Conservation (phyloP, 1,284 basidiomycete species). For the Naganishia sp. region DNA sequence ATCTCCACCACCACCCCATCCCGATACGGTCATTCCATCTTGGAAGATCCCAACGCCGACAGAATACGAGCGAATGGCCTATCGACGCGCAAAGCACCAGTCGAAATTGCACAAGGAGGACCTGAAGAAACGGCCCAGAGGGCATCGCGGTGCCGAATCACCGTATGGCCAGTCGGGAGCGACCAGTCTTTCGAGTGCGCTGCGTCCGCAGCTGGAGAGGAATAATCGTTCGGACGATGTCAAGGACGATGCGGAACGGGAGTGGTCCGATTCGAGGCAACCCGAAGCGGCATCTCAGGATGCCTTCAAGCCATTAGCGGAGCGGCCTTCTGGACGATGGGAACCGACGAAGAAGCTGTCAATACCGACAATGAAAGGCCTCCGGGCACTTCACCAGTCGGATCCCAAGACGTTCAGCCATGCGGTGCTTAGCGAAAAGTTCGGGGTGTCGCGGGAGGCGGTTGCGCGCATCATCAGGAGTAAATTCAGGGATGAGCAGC, state of each 20-base stretch:
- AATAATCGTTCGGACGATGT: background rate
- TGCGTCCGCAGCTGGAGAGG: background rate
- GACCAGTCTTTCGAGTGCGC: background rate
- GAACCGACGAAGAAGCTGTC: slow-evolving; percentile 80
- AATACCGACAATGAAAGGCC: slow-evolving; percentile 83
- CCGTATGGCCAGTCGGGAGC: background rate
- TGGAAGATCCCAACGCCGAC: slow-evolving; percentile 19
- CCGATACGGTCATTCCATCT: slow-evolving; percentile 16
- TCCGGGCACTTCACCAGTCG: slow-evolving; percentile 69
- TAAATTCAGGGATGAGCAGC: slow-evolving; percentile 56
- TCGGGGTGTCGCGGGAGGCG: slow-evolving; percentile 82
- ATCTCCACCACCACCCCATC: background rate
- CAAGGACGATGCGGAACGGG: background rate
- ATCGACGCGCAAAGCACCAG: background rate
- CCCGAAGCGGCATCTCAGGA: background rate
- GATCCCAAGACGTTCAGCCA: slow-evolving; percentile 72
- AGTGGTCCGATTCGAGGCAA: background rate
- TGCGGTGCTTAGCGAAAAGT: slow-evolving; percentile 71
- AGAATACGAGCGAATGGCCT: slow-evolving; percentile 5
- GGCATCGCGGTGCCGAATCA: background rate
- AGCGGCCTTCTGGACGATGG: slow-evolving; percentile 58
- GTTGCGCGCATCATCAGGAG: slow-evolving; percentile 80
- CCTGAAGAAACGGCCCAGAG: background rate
- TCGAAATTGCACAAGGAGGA: background rate
- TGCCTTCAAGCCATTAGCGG: background rate